Percentiles rank a stretch among this genome's conserved stretches.
Conservation (phyloP, 2,329 filamentous ascomycete species). For the Hypoxylon sp. region DNA sequence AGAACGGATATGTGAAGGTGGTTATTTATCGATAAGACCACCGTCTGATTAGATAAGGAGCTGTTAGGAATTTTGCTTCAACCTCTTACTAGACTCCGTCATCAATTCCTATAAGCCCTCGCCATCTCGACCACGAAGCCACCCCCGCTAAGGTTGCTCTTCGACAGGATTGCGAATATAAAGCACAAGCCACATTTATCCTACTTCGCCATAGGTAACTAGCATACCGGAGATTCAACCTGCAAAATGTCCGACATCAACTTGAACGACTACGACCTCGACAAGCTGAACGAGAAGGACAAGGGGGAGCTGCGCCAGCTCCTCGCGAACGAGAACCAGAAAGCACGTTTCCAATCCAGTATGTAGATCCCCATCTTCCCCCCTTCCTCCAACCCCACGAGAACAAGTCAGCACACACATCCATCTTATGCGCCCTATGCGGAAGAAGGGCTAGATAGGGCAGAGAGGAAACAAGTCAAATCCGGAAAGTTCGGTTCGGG, state of each 20-base stretch:
- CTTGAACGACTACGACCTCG: constrained; percentile 74
- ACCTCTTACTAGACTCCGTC: constrained; percentile 13
- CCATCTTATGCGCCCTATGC: neutral
- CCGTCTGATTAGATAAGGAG: constrained; percentile 23
- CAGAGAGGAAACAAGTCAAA: neutral
- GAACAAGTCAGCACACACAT: neutral
- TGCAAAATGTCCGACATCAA: constrained; percentile 52
- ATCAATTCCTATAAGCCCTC: constrained; percentile 3
- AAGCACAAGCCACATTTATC: neutral
- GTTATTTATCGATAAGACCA: constrained; percentile 30
- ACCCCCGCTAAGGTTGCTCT: neutral
- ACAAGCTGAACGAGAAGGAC: constrained; percentile 83
- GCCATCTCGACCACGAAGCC: constrained; percentile 5
- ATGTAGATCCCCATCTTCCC: constrained; percentile 56
- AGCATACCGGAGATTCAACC: neutral
- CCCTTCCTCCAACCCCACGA: constrained; percentile 7
- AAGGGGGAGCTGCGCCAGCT: constrained; percentile 91
- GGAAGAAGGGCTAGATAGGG: neutral
- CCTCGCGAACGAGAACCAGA: constrained; percentile 86
- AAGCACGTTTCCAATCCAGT: constrained; percentile 77
- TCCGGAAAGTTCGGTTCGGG: constrained; percentile 5
- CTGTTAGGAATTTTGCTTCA: constrained; percentile 22
- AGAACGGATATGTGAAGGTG: neutral
- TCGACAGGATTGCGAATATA: neutral
- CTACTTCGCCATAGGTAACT: neutral